Evolutionary conservation across 164 flowering plant species (phyloP).

Genomic region (Protea cynaroides): DNA sequence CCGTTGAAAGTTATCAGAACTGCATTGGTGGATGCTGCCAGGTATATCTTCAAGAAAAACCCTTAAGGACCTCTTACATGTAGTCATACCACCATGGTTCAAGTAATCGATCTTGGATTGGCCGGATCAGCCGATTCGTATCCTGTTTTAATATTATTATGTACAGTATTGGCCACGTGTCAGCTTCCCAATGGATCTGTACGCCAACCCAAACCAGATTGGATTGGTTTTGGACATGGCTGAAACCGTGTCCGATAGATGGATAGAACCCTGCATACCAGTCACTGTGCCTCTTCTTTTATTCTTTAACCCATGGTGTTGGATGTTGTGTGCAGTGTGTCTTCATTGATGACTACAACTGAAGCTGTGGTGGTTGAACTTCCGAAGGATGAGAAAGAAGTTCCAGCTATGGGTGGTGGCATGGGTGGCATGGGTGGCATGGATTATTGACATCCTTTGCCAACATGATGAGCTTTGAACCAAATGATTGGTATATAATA

Average conservation of each 20-base stretch:
- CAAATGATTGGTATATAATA: background rate
- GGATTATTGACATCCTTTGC: slow-evolving; percentile 46
- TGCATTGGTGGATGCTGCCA: slow-evolving; percentile 72
- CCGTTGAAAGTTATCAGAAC: slow-evolving; percentile 78
- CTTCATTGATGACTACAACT: slow-evolving; percentile 92
- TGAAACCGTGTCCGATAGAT: too few relatives aligned
- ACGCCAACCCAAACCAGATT: too few relatives aligned
- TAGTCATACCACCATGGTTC: too few relatives aligned
- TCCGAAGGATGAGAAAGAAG: slow-evolving; percentile 78
- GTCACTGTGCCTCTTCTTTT: too few relatives aligned
- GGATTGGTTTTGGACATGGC: too few relatives aligned
- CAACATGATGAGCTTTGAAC: background rate
- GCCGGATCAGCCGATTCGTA: too few relatives aligned
- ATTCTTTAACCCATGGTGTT: background rate
- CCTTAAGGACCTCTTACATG: too few relatives aligned
- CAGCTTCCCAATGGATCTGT: too few relatives aligned
- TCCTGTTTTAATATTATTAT: too few relatives aligned
- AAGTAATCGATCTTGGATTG: too few relatives aligned
- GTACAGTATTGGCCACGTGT: too few relatives aligned
- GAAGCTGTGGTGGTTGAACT: slow-evolving; percentile 83
- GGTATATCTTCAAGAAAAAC: slow-evolving; percentile 18
- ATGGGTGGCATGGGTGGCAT: slow-evolving; percentile 54
- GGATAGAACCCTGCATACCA: too few relatives aligned
- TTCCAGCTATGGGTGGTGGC: slow-evolving; percentile 57
- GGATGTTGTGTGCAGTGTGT: slow-evolving; percentile 46